Evolutionary conservation across 352 stramenopile genomes (phyloP).

Genomic region (Globisporangium paddicum): DNA sequence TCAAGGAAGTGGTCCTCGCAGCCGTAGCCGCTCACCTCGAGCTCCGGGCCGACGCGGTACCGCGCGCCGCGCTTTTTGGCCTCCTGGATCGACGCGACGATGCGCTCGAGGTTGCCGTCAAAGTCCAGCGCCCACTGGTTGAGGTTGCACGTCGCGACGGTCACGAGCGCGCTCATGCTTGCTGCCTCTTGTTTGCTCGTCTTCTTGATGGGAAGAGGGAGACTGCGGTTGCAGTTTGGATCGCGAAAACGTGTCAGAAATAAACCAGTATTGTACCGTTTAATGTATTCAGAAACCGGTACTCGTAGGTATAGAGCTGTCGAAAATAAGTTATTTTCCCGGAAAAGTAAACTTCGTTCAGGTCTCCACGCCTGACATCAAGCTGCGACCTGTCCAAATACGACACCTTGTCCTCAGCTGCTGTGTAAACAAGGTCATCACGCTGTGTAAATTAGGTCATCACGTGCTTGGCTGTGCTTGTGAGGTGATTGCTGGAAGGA

Average conservation of each 20-base stretch:
- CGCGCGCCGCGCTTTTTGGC: conserved; percentile 80
- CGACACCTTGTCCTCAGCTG: too few species aligned
- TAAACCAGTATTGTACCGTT: background rate
- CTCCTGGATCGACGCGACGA: conserved; percentile 82
- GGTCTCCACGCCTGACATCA: too few species aligned
- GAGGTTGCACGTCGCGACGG: conserved; percentile 97
- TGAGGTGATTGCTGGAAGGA: too few species aligned
- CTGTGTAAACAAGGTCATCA: too few species aligned
- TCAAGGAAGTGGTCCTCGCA: conserved; percentile 99
- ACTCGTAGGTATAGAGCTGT: too few species aligned
- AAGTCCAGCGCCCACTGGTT: conserved; percentile 99
- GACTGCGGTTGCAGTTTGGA: background rate
- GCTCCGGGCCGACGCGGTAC: conserved; percentile 97
- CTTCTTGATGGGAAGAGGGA: background rate
- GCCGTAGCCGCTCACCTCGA: conserved; percentile 98
- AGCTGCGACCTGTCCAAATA: too few species aligned
- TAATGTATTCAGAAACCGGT: background rate
- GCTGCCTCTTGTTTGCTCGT: background rate
- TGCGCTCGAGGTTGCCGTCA: conserved; percentile 95
- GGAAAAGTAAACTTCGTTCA: too few species aligned
- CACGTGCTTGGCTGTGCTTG: too few species aligned
- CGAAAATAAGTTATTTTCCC: too few species aligned
- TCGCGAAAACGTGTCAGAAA: background rate
- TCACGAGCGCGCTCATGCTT: conserved; percentile 85
- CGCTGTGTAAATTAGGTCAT: too few species aligned